Evolutionary conservation across 306 rosid genomes (phyloP).

Genomic region (Vicia villosa): DNA sequence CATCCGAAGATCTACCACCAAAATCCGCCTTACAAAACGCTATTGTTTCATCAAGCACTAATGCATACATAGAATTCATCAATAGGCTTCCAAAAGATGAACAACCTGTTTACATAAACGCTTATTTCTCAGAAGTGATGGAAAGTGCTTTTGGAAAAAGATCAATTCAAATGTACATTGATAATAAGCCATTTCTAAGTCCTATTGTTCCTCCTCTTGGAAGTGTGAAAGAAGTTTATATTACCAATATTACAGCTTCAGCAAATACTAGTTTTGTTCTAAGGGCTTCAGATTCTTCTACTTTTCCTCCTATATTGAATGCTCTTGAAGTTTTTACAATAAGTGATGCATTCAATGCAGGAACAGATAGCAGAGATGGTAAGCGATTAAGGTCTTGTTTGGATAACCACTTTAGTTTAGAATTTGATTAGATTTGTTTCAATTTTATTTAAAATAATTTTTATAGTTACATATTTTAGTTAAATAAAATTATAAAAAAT

Average conservation of each 20-base stretch:
- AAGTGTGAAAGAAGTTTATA: slow-evolving; percentile 33
- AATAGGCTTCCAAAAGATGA: slow-evolving; percentile 30
- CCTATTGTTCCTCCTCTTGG: slow-evolving; percentile 47
- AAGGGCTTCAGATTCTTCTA: slow-evolving; percentile 34
- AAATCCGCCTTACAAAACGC: slow-evolving; percentile 39
- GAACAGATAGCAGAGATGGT: slow-evolving; percentile 46
- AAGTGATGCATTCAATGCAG: slow-evolving; percentile 27
- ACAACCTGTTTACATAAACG: slow-evolving; percentile 35
- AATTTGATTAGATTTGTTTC: no score
- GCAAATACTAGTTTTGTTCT: slow-evolving; percentile 34
- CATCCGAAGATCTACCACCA: slow-evolving; percentile 57
- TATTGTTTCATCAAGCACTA: slow-evolving; percentile 26
- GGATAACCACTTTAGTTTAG: neutral
- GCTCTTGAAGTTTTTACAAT: slow-evolving; percentile 49
- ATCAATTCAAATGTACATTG: slow-evolving; percentile 40
- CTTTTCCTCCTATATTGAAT: slow-evolving; percentile 57
- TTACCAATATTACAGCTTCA: slow-evolving; percentile 45
- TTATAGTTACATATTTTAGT: no score
- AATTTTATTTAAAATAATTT: no score
- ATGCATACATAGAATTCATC: slow-evolving; percentile 17
- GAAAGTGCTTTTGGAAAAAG: slow-evolving; percentile 33
- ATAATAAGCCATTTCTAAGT: slow-evolving; percentile 19
- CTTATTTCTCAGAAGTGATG: slow-evolving; percentile 55
- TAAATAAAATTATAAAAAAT: no score
- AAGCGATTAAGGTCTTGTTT: neutral